These are phyloP conservation scores for Ocimum tenuiflorum DNA, from an alignment of 257 asterid species.

Conservation along the genomic window DNA sequence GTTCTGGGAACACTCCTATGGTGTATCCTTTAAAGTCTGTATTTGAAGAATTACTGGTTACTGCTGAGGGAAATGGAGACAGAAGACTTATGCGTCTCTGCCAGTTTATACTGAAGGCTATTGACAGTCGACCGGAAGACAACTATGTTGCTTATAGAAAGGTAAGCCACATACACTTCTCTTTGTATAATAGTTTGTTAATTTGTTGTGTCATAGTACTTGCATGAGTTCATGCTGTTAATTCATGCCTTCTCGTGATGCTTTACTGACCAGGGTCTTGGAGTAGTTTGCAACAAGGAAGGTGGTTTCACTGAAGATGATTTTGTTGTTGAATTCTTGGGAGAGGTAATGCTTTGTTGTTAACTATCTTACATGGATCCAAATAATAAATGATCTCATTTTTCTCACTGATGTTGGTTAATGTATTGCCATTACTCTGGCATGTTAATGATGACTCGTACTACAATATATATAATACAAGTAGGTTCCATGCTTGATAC, in stretches of 20 bases:
- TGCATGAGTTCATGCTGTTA: background rate
- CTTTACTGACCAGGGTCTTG: constrained; percentile 72
- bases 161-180: constrained; percentile 33
- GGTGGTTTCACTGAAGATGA: constrained; percentile 89
- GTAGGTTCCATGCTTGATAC: background rate
- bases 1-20: constrained; percentile 90
- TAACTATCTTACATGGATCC: background rate
- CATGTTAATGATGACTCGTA: background rate
- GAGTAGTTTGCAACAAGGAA: constrained; percentile 96
- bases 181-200: background rate
- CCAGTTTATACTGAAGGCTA: constrained; percentile 67
- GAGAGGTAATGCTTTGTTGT: constrained; percentile 65
- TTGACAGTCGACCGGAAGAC: constrained; percentile 83
- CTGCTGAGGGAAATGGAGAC: constrained; percentile 60
- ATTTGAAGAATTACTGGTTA: constrained; percentile 58
- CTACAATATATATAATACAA: background rate
- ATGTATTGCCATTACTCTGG: background rate
- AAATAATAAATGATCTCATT: background rate
- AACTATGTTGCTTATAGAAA: constrained; percentile 94
- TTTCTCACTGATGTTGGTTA: background rate
- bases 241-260: constrained; percentile 14
- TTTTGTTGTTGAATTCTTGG: constrained; percentile 94
- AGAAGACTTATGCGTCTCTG: constrained; percentile 53
- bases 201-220: constrained; percentile 1
- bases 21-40: constrained; percentile 75